Base-by-base conservation (phyloP, 2,329 filamentous ascomycete genomes). In the Neonectria hederae region DNA sequence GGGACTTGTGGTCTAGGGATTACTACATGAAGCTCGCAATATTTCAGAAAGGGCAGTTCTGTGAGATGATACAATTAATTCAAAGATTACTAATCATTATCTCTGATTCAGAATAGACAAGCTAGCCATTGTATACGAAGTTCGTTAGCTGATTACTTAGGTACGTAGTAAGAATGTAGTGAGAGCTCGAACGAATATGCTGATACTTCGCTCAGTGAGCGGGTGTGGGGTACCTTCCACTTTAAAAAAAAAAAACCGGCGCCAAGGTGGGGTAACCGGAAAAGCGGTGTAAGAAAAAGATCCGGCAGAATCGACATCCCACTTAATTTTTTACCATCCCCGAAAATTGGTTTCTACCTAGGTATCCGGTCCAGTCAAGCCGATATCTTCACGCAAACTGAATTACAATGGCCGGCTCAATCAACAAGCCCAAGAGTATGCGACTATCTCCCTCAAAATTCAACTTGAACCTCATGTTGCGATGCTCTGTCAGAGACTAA, bases 351-450 rank as follows among this genome's bases (percentile, higher is more conserved):
- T 46, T 61, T 66, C 46, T 48, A 46, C 22, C 49, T 38, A 40
- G 38, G n/a, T 42, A 30, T 42, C 40, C 26, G 58, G 54, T 63
- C 52, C 62, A 65, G 63, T 56, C 62, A 65, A 67, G 70, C 65
- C 63, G 54, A 61, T 24, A 65, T 57, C 59, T 59, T 56, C 42
- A 62, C 54, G 48, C 54, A 59, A 69, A 67, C 32, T 45, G 54
- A 57, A 58, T 64, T 69, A 77, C 64, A 73, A 87, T 87, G 84
- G 84, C 83, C 59, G 84, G 84, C 65, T 80, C 83, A 74, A 82
- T 87, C 55, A 87, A 81, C 70, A 87, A 86, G 65, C 84, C 84
- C 26, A 84, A 82, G 75, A 86, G 84, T 86, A 70, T 69, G 83
- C 77, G 9, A 19, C 40, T 24, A 9, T 24, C 4, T 7, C 19